phyloP scores from a whole-genome alignment of 257 asterid genomes.

The Solanum sejunctum region DNA sequence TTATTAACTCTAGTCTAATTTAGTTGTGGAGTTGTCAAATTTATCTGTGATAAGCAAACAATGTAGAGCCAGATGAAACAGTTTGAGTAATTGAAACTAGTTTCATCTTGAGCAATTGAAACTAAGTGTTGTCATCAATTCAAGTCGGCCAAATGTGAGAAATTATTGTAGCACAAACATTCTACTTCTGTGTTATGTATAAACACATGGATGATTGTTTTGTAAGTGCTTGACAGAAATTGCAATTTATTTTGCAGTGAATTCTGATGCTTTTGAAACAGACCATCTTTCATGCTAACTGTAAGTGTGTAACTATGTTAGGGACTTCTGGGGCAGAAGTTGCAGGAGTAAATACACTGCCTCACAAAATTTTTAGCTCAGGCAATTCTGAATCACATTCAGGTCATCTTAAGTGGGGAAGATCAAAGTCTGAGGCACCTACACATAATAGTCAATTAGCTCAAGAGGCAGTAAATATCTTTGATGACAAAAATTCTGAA shows the following conservation, averaged over 20 bases:
- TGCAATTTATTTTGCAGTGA: neutral
- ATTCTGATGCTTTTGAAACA: neutral
- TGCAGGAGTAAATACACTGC: slow-evolving; percentile 36
- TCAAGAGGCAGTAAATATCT: slow-evolving; percentile 70
- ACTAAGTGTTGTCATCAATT: neutral
- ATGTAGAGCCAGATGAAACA: neutral
- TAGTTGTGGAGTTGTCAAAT: neutral
- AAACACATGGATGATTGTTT: neutral
- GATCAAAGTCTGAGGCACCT: slow-evolving; percentile 64
- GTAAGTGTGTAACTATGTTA: slow-evolving; percentile 13
- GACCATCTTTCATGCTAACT: neutral
- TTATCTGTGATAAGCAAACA: neutral
- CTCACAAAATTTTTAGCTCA: slow-evolving; percentile 31
- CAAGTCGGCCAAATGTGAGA: neutral
- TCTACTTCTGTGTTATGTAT: neutral
- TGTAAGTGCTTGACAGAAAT: neutral
- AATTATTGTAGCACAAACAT: neutral
- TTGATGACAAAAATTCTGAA: slow-evolving; percentile 53
- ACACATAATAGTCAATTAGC: slow-evolving; percentile 33
- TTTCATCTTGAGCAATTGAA: neutral
- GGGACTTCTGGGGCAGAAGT: slow-evolving; percentile 32
- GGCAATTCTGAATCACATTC: slow-evolving; percentile 24
- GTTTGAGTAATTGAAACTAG: neutral
- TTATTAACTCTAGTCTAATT: neutral
- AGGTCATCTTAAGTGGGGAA: slow-evolving; percentile 19